These are phyloP conservation scores for Paramecium pentaurelia DNA, from an alignment of 73 alveolate species.

Conservation along the genomic window DNA sequence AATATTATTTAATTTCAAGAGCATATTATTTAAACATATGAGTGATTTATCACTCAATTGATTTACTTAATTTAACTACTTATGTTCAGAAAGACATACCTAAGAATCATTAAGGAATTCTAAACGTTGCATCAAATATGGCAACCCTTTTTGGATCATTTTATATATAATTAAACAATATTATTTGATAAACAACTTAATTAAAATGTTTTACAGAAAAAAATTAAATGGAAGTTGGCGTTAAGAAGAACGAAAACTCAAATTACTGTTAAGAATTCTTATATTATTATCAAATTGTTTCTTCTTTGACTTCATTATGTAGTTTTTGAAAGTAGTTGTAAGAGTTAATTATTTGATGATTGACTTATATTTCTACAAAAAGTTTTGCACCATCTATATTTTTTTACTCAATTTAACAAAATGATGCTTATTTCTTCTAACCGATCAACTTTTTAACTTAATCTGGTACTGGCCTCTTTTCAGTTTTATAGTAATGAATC, in stretches of 20 bases:
- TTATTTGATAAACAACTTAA: background rate
- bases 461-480: conserved; percentile 45
- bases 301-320: background rate
- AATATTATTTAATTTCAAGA: background rate
- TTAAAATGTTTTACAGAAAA: background rate
- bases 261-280: background rate
- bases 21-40: background rate
- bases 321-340: background rate
- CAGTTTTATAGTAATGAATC: conserved; percentile 24
- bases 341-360: background rate
- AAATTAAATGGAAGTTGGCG: background rate
- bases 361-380: background rate
- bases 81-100: background rate
- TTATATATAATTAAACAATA: background rate
- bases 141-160: background rate
- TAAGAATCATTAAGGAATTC: background rate
- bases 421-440: background rate
- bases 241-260: background rate
- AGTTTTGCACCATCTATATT: background rate
- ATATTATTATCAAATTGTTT: background rate
- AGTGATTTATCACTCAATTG: background rate
- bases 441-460: background rate
- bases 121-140: background rate
- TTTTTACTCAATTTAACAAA: background rate
- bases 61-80: background rate